These are phyloP conservation scores for Penicillium sp. DNA, from an alignment of 2,329 filamentous ascomycete species.

Conservation along the genomic window DNA sequence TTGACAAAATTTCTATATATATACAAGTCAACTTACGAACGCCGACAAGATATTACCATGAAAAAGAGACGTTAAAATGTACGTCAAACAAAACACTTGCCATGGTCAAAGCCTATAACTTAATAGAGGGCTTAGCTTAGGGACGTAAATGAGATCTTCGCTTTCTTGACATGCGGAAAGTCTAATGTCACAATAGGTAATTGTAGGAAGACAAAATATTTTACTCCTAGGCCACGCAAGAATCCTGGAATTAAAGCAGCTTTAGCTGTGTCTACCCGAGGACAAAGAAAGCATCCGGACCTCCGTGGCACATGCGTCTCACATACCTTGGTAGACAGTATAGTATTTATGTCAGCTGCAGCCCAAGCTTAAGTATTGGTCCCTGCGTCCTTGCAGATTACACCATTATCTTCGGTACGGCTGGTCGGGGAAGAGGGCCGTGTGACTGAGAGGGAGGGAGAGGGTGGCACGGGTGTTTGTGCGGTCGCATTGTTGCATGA, in stretches of 20 bases:
- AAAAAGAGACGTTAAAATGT: no score
- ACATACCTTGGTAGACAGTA: not conserved
- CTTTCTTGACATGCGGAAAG: not conserved
- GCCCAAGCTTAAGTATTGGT: constrained; percentile 26
- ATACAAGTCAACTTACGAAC: no score
- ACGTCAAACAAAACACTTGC: no score
- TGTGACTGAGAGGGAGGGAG: constrained; percentile 15
- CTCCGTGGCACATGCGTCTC: not conserved
- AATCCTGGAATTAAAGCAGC: not conserved
- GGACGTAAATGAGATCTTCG: not conserved
- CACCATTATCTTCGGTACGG: constrained; percentile 28
- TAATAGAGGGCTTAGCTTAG: not conserved
- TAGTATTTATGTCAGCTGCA: not conserved
- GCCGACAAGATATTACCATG: no score
- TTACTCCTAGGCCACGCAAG: not conserved
- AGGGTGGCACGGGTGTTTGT: constrained; percentile 17
- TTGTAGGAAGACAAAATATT: not conserved
- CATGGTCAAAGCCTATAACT: no score
- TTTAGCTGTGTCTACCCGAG: not conserved
- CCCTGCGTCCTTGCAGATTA: constrained; percentile 25
- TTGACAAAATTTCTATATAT: not conserved
- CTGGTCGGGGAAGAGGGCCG: constrained; percentile 15
- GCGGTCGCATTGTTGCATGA: constrained; percentile 19
- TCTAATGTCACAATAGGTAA: not conserved
- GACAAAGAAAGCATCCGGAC: not conserved